These are phyloP conservation scores for Candida gorgasii DNA, from an alignment of 805 yeast species.

Conservation along the genomic window DNA sequence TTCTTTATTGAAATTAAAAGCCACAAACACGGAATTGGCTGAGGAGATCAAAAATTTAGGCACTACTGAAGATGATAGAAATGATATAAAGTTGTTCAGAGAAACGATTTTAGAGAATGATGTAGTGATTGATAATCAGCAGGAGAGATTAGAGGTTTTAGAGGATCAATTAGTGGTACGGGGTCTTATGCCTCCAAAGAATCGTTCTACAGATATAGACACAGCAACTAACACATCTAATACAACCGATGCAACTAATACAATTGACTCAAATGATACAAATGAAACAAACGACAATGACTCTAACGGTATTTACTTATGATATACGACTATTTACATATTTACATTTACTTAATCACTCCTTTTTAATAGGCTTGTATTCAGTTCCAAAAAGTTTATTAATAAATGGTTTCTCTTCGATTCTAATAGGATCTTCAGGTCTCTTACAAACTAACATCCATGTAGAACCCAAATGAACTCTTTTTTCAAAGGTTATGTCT, in stretches of 20 bases:
- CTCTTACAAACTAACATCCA: conserved; percentile 80
- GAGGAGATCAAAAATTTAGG: conserved; percentile 34
- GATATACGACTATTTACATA: conserved; percentile 3
- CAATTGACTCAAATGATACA: conserved; percentile 6
- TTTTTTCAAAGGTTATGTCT: conserved; percentile 74
- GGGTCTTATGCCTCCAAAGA: conserved; percentile 19
- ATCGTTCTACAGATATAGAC: not conserved
- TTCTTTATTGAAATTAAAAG: conserved; percentile 48
- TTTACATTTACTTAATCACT: conserved; percentile 7
- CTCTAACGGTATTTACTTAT: conserved; percentile 22
- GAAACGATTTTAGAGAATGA: conserved; percentile 61
- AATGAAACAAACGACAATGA: conserved; percentile 4
- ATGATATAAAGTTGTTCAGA: conserved; percentile 51
- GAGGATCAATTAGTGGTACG: conserved; percentile 50
- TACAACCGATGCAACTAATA: too few relatives aligned
- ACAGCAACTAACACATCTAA: not conserved
- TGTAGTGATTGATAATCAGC: conserved; percentile 53
- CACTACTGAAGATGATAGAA: conserved; percentile 23
- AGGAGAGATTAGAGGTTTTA: conserved; percentile 44
- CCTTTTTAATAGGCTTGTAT: conserved; percentile 26
- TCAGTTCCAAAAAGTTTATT: conserved; percentile 43
- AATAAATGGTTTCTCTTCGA: conserved; percentile 43
- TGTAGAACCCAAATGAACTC: conserved; percentile 90
- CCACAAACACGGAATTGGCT: conserved; percentile 51
- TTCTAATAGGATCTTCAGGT: conserved; percentile 61